These are phyloP conservation scores for Elaeis oleifera DNA, from an alignment of 202 grass and related monocot genomes.

Conservation along the genomic window DNA sequence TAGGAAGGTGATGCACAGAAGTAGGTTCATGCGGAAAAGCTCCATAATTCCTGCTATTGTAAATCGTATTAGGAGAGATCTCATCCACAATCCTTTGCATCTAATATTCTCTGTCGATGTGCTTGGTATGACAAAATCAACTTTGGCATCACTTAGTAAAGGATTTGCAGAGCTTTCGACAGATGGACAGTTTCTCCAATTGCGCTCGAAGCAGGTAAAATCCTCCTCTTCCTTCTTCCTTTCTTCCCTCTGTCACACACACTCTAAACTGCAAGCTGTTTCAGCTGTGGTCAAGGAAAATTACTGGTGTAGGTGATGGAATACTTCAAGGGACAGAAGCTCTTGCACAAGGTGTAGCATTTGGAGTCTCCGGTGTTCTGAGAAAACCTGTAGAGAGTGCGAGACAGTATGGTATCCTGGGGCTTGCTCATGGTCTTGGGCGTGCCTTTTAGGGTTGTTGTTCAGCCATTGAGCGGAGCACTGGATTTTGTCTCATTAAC, in stretches of 20 bases:
- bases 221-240: slow-evolving; percentile 13
- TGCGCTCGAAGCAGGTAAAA: slow-evolving; percentile 89
- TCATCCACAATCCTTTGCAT: slow-evolving; percentile 96
- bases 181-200: slow-evolving; percentile 90
- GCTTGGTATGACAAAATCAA: slow-evolving; percentile 93
- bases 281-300: slow-evolving; percentile 86
- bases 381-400: slow-evolving; percentile 90
- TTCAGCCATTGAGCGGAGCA: slow-evolving; percentile 88
- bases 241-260: slow-evolving; percentile 5
- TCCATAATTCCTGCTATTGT: slow-evolving; percentile 67
- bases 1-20: slow-evolving; percentile 80
- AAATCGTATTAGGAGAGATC: slow-evolving; percentile 84
- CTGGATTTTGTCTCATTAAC: slow-evolving; percentile 87
- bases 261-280: slow-evolving; percentile 29
- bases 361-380: slow-evolving; percentile 94
- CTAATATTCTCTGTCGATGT: slow-evolving; percentile 94
- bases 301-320: slow-evolving; percentile 88
- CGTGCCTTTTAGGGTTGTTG: slow-evolving; percentile 94
- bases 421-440: slow-evolving; percentile 86
- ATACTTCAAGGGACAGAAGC: slow-evolving; percentile 86
- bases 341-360: slow-evolving; percentile 94
- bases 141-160: slow-evolving; percentile 92
- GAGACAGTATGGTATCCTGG: slow-evolving; percentile 74
- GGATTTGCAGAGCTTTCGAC: slow-evolving; percentile 97
- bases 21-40: slow-evolving; percentile 81